These are phyloP conservation scores for Angomonas ambiguus DNA, from an alignment of 208 protist genomes.

Conservation along the genomic window DNA sequence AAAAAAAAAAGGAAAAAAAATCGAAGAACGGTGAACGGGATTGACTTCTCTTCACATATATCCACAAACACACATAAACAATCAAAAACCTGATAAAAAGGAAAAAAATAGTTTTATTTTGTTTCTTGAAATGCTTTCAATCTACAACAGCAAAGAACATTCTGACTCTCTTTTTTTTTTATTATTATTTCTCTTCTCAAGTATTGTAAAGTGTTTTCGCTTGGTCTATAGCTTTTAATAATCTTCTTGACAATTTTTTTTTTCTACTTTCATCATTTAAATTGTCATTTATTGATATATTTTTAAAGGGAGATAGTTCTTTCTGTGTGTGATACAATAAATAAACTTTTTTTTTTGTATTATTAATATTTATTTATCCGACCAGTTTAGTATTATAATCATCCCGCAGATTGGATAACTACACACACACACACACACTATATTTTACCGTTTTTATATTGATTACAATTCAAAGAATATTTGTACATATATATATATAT, in stretches of 20 bases:
- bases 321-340: no score
- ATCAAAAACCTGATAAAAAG: no score
- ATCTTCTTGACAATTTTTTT: no score
- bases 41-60: slow-evolving; percentile 2
- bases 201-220: no score
- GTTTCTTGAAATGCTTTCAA: slow-evolving; percentile 3
- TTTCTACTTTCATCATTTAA: no score
- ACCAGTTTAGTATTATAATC: not conserved
- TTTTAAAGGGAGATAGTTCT: no score
- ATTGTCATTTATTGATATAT: no score
- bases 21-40: not conserved
- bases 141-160: no score
- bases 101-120: not conserved
- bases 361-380: not conserved
- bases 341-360: no score
- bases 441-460: no score
- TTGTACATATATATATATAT: slow-evolving; percentile 11
- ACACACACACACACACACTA: slow-evolving; percentile 23
- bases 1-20: no score
- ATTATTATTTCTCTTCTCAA: slow-evolving; percentile 10
- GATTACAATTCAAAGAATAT: slow-evolving; percentile 51
- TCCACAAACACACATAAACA: not conserved
- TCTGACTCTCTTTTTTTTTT: slow-evolving; percentile 1
- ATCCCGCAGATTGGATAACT: not conserved
- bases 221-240: no score